Percentiles rank a stretch among this genome's conserved stretches.
Evolutionary conservation across 345 rosid genomes (phyloP).

Genomic region (Acer yangbiense): DNA sequence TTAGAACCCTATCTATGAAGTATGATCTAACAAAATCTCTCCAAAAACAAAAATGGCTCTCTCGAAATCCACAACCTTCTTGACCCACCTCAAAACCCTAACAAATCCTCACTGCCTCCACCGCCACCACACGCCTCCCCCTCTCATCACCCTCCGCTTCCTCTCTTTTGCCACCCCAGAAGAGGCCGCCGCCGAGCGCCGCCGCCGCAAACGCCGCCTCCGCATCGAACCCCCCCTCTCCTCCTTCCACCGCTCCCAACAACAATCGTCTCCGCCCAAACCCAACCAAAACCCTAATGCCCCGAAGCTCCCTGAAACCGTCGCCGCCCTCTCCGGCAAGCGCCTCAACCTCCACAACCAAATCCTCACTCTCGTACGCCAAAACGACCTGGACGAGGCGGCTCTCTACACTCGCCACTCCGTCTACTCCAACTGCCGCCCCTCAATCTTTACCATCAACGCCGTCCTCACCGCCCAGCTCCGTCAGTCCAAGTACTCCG

Average conservation of each 20-base stretch:
- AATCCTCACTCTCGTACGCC: conserved; percentile 66
- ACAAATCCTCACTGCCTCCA: conserved; percentile 28
- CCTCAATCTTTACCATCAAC: conserved; percentile 82
- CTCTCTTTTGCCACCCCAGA: conserved; percentile 76
- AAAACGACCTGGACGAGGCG: conserved; percentile 88
- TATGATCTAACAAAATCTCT: not conserved
- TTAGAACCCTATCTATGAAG: conserved; percentile 17
- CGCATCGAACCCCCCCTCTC: conserved; percentile 85
- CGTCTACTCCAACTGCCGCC: conserved; percentile 88
- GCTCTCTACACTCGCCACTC: conserved; percentile 91
- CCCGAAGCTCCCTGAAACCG: conserved; percentile 81
- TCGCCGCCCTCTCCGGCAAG: conserved; percentile 68
- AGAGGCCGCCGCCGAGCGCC: conserved; percentile 93
- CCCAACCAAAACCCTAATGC: conserved; percentile 84
- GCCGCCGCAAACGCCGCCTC: conserved; percentile 83
- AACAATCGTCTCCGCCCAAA: conserved; percentile 44
- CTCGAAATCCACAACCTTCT: conserved; percentile 47
- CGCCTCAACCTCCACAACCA: conserved; percentile 85
- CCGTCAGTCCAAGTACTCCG: conserved; percentile 76
- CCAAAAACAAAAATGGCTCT: conserved; percentile 46
- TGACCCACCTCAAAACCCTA: conserved; percentile 50
- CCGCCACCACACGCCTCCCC: conserved; percentile 24
- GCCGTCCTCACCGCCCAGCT: conserved; percentile 84
- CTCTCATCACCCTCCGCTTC: conserved; percentile 37
- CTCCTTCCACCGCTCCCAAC: conserved; percentile 58